Evolutionary conservation across 192 early-diverging fungal species (phyloP).

Genomic region (Coemansia sp.): DNA sequence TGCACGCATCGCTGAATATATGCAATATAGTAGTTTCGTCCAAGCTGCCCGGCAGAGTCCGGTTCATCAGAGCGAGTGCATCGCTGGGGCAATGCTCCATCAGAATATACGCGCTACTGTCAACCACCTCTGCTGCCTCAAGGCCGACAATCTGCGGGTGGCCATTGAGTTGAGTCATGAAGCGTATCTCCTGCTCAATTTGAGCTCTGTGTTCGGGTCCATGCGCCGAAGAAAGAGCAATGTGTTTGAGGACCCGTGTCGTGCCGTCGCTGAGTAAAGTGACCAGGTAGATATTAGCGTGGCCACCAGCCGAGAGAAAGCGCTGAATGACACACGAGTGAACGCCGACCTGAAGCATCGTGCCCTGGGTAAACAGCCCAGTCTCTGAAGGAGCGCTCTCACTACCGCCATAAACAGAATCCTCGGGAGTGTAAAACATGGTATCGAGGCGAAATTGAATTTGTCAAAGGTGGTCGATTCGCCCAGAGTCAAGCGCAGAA

Average conservation of each 20-base stretch:
- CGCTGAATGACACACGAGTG: slow-evolving; percentile 48
- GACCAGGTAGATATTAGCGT: slow-evolving; percentile 90
- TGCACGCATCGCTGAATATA: slow-evolving; percentile 84
- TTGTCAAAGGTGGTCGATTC: not conserved
- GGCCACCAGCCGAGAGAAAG: slow-evolving; percentile 63
- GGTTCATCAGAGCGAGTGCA: slow-evolving; percentile 78
- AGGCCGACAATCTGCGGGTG: slow-evolving; percentile 85
- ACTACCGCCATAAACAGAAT: not conserved
- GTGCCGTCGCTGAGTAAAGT: slow-evolving; percentile 56
- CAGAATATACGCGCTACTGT: slow-evolving; percentile 76
- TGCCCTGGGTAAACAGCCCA: slow-evolving; percentile 41
- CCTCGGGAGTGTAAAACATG: not conserved
- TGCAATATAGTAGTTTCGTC: slow-evolving; percentile 83
- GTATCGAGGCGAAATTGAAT: not conserved
- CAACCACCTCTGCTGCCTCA: slow-evolving; percentile 69
- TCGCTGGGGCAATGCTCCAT: slow-evolving; percentile 91
- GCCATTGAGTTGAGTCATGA: slow-evolving; percentile 74
- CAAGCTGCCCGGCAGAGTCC: slow-evolving; percentile 68
- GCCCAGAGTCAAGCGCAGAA: not conserved
- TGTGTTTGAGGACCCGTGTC: slow-evolving; percentile 79
- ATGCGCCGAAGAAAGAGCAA: slow-evolving; percentile 43
- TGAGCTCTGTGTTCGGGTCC: slow-evolving; percentile 65
- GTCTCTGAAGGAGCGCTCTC: not conserved
- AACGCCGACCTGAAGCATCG: slow-evolving; percentile 40
- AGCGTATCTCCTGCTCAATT: slow-evolving; percentile 72